These are phyloP conservation scores for Boletus coccyginus DNA, from an alignment of 768 basidiomycete genomes.

Conservation along the genomic window DNA sequence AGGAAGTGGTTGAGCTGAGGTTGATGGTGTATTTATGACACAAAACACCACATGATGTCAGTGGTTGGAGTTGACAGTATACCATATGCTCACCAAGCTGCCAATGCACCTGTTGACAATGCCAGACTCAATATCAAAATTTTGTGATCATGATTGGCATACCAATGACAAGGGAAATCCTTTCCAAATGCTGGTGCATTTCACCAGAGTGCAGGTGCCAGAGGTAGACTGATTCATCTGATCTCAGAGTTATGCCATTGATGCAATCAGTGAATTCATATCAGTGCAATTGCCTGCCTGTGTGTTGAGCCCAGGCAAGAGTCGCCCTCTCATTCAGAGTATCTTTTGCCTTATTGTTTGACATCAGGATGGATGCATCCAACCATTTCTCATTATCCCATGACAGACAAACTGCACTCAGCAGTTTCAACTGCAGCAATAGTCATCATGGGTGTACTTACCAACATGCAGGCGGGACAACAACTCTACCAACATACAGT, in stretches of 20 bases:
- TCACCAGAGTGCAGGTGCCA: neutral
- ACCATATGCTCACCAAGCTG: neutral
- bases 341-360: too few relatives aligned
- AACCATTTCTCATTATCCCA: neutral
- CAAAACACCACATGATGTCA: neutral
- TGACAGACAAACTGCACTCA: too few relatives aligned
- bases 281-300: neutral
- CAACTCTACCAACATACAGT: too few relatives aligned
- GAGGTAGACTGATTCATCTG: too few relatives aligned
- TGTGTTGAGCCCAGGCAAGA: neutral
- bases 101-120: neutral
- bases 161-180: neutral
- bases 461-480: too few relatives aligned
- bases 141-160: neutral
- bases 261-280: neutral
- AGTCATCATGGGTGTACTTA: too few relatives aligned
- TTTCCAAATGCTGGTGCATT: neutral
- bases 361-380: too few relatives aligned
- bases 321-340: too few relatives aligned
- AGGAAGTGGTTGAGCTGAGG: rapidly evolving
- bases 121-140: neutral
- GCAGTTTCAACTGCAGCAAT: too few relatives aligned
- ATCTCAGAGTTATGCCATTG: too few relatives aligned
- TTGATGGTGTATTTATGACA: neutral
- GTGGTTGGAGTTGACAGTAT: neutral